Evolutionary conservation across 495 filamentous ascomycete genomes (phyloP), one percentile per base, ranked within the genome.

Genomic region (Podospora pseudopauciseta): DNA sequence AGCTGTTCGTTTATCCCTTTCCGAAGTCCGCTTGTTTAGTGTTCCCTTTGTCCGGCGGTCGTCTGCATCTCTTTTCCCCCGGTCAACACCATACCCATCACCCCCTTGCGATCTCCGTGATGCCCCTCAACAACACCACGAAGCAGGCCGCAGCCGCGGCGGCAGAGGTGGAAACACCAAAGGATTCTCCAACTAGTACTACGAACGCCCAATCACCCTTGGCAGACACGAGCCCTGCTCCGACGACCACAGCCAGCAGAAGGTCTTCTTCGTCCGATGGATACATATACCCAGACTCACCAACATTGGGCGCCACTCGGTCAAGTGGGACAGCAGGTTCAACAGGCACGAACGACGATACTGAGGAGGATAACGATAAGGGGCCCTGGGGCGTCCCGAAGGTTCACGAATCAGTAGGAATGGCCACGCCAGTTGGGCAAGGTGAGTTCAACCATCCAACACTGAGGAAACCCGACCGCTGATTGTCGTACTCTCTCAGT

Each of bases 281-380:
- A 39, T 63, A 1, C 1, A 23, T 23, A 23, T 23, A 63, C 34
- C 61, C 61, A 44, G 61, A 63, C 32, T 63, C 61, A 5, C 61
- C 61, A 19, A 63, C 61, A 20, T 23, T 63, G 32, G 61, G 61
- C 59, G 30, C 59, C 26, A 26, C 59, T 16, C 32, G 15, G 13
- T 5, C 30, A 16, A n/a, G 30, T 49, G 32, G 30, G 3, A 63
- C 39, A 49, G 39, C 39, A 49, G 39, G 39, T 32, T 7, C 30
- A 49, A 13, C 39, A 49, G 39, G 15, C 7, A 49, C 39, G 13
- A 16, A 3, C 9, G 15, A 19, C 30, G 30, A 63, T 49, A 32
- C 4, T 32, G 49, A 49, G 11, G 15, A 63, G n/a, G n/a, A 44
- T 13, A 39, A 32, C 15, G 61, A 49, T 9, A 19, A 39, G 20